phyloP scores from a whole-genome alignment of 176 grass and related monocot species.

The Eragrostis nindensis region DNA sequence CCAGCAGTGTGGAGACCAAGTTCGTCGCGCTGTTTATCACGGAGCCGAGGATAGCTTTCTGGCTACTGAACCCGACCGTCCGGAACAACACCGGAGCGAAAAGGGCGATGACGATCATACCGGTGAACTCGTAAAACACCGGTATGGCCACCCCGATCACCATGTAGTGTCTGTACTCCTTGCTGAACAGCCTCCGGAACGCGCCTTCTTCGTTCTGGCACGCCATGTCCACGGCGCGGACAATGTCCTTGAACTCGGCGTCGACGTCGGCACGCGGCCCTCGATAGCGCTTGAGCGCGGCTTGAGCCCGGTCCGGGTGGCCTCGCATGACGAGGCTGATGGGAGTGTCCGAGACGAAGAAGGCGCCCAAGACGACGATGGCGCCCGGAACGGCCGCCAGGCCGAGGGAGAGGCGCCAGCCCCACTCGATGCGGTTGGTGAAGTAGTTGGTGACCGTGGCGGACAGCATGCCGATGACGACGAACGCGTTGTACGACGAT shows the following conservation, averaged over 20 bases:
- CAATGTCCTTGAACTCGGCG: conserved; percentile 58
- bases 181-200: conserved; percentile 44
- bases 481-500: conserved; percentile 66
- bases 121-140: conserved; percentile 53
- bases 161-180: conserved; percentile 48
- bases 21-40: conserved; percentile 41
- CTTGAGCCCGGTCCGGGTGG: conserved; percentile 40
- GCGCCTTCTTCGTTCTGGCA: conserved; percentile 48
- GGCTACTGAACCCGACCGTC: conserved; percentile 48
- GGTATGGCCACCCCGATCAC: conserved; percentile 55
- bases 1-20: conserved; percentile 25
- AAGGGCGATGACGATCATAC: conserved; percentile 51
- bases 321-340: conserved; percentile 63
- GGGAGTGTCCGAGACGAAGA: conserved; percentile 64
- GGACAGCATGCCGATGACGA: conserved; percentile 53
- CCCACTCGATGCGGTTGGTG: conserved; percentile 55
- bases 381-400: conserved; percentile 55
- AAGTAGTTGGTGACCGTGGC: conserved; percentile 75
- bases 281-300: conserved; percentile 42
- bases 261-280: conserved; percentile 39
- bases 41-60: conserved; percentile 35
- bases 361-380: conserved; percentile 45
- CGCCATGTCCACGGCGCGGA: conserved; percentile 30
- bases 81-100: conserved; percentile 60
- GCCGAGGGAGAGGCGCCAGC: conserved; percentile 74